These are phyloP conservation scores for Porphyrellus cyaneotinctus DNA, from an alignment of 768 basidiomycete genomes.

Conservation along the genomic window DNA sequence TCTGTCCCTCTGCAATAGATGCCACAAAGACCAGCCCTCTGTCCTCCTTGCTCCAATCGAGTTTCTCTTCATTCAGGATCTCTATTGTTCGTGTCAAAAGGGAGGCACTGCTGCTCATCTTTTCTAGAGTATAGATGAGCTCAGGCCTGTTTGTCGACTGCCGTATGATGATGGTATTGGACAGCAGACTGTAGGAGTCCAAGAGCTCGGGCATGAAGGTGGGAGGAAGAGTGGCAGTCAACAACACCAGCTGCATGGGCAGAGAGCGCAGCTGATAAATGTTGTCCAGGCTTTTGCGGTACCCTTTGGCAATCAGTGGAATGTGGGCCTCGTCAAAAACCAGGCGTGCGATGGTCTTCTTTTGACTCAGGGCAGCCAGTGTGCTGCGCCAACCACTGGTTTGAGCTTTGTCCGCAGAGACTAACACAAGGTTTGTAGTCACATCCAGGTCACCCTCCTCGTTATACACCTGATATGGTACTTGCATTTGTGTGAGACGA, in stretches of 20 bases:
- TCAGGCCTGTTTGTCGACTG: slow-evolving; percentile 6
- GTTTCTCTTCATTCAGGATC: too few relatives aligned
- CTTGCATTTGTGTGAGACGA: fast-evolving
- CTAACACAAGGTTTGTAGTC: slow-evolving; percentile 4
- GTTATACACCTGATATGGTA: neutral
- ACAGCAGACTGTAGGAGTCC: neutral
- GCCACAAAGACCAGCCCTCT: too few relatives aligned
- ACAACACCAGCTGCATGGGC: slow-evolving; percentile 16
- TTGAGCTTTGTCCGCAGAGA: slow-evolving; percentile 8
- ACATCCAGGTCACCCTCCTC: neutral
- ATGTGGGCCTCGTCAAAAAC: slow-evolving; percentile 28
- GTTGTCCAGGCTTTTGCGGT: slow-evolving; percentile 1
- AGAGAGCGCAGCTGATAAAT: neutral
- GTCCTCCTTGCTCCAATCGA: too few relatives aligned
- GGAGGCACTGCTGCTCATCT: too few relatives aligned
- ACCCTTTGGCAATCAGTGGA: slow-evolving; percentile 4
- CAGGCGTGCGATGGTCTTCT: slow-evolving; percentile 1
- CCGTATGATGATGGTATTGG: neutral
- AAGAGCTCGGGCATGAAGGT: neutral
- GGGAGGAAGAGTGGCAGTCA: slow-evolving; percentile 18
- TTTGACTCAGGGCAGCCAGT: too few relatives aligned
- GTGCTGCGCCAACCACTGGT: slow-evolving; percentile 5
- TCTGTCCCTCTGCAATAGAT: too few relatives aligned
- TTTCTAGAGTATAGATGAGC: too few relatives aligned
- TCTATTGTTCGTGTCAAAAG: too few relatives aligned